phyloP scores from a whole-genome alignment of 192 early-diverging fungal genomes.

The Backusella luteola region DNA sequence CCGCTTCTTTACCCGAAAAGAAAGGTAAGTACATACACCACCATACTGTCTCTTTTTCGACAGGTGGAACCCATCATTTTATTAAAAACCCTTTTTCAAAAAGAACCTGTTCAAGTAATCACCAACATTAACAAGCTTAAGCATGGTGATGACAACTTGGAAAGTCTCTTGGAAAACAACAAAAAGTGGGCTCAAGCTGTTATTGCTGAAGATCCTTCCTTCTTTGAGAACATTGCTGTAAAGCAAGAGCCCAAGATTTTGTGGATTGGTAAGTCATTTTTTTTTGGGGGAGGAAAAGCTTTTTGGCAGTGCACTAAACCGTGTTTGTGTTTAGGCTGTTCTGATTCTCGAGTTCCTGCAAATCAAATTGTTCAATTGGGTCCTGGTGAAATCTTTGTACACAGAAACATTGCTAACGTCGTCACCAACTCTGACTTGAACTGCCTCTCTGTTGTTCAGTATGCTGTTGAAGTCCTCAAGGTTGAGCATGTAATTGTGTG shows the following conservation, averaged over 20 bases:
- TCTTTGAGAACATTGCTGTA: slow-evolving; percentile 67
- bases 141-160: slow-evolving; percentile 19
- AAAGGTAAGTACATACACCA: not conserved
- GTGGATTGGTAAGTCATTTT: slow-evolving; percentile 65
- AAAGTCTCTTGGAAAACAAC: slow-evolving; percentile 53
- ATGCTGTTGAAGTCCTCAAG: slow-evolving; percentile 87
- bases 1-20: not conserved
- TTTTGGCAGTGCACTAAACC: not conserved
- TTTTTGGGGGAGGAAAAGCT: not conserved
- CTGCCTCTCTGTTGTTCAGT: slow-evolving; percentile 84
- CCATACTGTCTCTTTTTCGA: not conserved
- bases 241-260: slow-evolving; percentile 83
- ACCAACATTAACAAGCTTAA: slow-evolving; percentile 26
- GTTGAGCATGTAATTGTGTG: slow-evolving; percentile 94
- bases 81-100: not conserved
- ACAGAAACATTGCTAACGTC: slow-evolving; percentile 97
- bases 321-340: slow-evolving; percentile 60
- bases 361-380: slow-evolving; percentile 66
- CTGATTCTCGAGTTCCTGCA: slow-evolving; percentile 90
- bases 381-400: slow-evolving; percentile 92
- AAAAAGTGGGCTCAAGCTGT: slow-evolving; percentile 61
- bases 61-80: not conserved
- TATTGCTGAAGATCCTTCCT: slow-evolving; percentile 58
- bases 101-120: not conserved
- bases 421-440: slow-evolving; percentile 81